Base-by-base conservation (phyloP, 345 rosid genomes). In the Citrus sinensis region DNA sequence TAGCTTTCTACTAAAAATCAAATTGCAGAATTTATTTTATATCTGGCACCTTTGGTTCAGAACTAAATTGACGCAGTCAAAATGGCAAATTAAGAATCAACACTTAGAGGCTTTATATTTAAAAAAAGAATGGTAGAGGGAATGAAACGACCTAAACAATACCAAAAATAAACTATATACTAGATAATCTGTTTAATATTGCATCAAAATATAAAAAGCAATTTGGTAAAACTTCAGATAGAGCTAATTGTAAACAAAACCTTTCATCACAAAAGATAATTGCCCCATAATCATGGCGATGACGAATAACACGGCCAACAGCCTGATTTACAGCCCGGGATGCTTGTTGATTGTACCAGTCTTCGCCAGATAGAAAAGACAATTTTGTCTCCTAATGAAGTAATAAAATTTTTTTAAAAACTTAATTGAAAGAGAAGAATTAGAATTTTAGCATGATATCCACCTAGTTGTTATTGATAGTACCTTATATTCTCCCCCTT, bases 271-370 rank as follows among this genome's bases (percentile, higher is more conserved):
- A 91, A 73, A 96, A 90, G 76, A 94, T 90, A 76, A 94, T 92
- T 46, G 93, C 97, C 73, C 98, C 98, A 85, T 90, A 94, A 85
- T 96, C 99, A 86, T 92, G 87, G 55, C 93, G 89, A 81, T 96
- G 98, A 78, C 98, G 97, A 79, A 96, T 96, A 67, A 96, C 98
- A 79, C 98, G 97, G 74, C 98, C 99, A 76, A 94, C 90, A 73
- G 98, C 97, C 84, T 96, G 98, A 87, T 96, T 96, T 73, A 94
- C 98, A 81, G 98, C 99, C 73, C 98, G 83, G 80, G 89, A 89
- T 59, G 98, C 98, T 86, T 92, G 98, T 82, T 91, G 98, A 86
- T 78, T 85, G 73, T 94, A 96, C 99, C 99, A 96, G 71, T 87
- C 90, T 82, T 88, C 92, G 79, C 99, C 98, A 76, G 85, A 88